These are phyloP conservation scores for Citropsis articulata DNA, from an alignment of 345 rosid species.

Conservation along the genomic window DNA sequence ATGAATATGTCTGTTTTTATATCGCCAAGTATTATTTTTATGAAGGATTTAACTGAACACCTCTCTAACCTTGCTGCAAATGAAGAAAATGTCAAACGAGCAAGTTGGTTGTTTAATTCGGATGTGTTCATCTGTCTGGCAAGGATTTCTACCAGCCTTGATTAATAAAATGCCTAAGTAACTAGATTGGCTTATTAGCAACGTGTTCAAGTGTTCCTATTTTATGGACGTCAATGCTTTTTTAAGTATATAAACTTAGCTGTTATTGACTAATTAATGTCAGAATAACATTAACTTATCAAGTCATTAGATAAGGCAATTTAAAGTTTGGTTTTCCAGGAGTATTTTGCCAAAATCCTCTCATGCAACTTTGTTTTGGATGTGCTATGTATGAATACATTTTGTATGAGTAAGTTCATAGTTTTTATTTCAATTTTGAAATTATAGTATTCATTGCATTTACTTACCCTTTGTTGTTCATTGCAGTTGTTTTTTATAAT, in stretches of 20 bases:
- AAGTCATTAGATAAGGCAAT: neutral
- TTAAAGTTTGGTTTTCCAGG: neutral
- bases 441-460: neutral
- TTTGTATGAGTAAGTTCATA: neutral
- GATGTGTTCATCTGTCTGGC: neutral
- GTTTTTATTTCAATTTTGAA: neutral
- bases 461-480: slow-evolving; percentile 12
- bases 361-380: neutral
- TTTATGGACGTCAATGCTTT: neutral
- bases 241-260: neutral
- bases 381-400: neutral
- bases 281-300: neutral
- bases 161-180: neutral
- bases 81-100: neutral
- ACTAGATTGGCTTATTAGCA: neutral
- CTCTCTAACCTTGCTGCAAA: neutral
- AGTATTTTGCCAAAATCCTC: neutral
- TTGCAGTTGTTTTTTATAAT: slow-evolving; percentile 81
- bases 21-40: neutral
- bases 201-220: neutral
- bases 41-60: neutral
- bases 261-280: neutral
- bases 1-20: no score
- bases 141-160: neutral
- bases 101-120: neutral